A percentile compares a stretch with the other conserved stretches of the same genome.
Evolutionary conservation across 2,329 filamentous ascomycete genomes (phyloP).

Genomic region (Byssochlamys sp.): DNA sequence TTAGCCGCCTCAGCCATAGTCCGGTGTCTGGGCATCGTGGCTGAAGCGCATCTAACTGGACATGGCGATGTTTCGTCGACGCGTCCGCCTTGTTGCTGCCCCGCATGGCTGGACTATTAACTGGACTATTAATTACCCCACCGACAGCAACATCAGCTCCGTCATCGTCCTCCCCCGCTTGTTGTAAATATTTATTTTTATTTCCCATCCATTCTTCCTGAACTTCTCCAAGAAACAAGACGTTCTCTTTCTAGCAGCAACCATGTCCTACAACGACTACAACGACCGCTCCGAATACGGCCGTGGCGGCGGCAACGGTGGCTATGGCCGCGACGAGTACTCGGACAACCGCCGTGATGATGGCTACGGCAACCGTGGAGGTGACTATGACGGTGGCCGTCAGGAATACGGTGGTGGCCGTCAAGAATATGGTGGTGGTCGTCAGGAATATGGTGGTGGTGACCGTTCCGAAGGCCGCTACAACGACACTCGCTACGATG

Average conservation of each 20-base stretch:
- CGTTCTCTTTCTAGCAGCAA: neutral
- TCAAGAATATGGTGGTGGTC: neutral
- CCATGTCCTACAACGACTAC: constrained; percentile 10
- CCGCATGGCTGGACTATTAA: neutral
- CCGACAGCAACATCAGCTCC: neutral
- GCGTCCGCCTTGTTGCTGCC: neutral
- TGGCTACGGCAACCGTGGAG: constrained; percentile 1
- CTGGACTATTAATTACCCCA: neutral
- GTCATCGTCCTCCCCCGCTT: neutral
- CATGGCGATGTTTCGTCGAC: neutral
- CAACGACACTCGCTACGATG: constrained; percentile 11
- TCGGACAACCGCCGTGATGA: constrained; percentile 4
- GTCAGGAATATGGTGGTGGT: constrained; percentile 8
- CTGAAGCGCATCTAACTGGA: neutral
- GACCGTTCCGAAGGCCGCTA: constrained; percentile 8
- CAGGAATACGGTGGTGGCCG: neutral
- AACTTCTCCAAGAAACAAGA: neutral
- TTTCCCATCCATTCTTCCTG: neutral
- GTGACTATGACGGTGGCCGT: neutral
- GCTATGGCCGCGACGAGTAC: constrained; percentile 6
- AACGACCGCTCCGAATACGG: constrained; percentile 10
- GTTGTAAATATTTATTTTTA: neutral
- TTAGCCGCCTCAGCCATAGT: neutral
- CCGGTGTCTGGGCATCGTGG: neutral
- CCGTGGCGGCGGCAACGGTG: constrained; percentile 9